phyloP scores from a whole-genome alignment of 352 stramenopile genomes.

The Pelagophyceae sp. region DNA sequence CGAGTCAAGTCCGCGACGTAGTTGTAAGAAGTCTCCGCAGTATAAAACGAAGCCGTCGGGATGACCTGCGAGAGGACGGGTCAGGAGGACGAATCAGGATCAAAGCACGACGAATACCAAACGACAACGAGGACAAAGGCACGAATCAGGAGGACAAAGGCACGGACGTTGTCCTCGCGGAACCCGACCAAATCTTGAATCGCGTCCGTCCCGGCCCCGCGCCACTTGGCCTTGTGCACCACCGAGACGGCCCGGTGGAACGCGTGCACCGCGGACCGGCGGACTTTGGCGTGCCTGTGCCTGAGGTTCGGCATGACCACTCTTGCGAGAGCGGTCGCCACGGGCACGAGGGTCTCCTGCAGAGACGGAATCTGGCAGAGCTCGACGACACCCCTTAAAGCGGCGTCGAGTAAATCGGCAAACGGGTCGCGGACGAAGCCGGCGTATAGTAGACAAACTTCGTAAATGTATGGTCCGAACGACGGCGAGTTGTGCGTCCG shows the following conservation, averaged over 20 bases:
- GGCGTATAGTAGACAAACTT: slow-evolving; percentile 51
- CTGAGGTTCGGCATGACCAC: slow-evolving; percentile 63
- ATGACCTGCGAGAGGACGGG: too few relatives aligned
- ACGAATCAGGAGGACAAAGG: slow-evolving; percentile 1
- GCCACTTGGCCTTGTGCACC: slow-evolving; percentile 37
- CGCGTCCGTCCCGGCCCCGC: slow-evolving; percentile 77
- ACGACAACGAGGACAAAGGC: slow-evolving; percentile 10
- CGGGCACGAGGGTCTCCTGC: slow-evolving; percentile 82
- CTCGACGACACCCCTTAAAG: slow-evolving; percentile 45
- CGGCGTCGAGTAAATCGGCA: slow-evolving; percentile 65
- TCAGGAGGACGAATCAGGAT: slow-evolving; percentile 16
- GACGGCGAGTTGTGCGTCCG: slow-evolving; percentile 10
- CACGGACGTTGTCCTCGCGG: slow-evolving; percentile 84
- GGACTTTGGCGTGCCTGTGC: slow-evolving; percentile 75
- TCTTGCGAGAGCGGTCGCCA: slow-evolving; percentile 73
- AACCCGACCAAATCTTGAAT: slow-evolving; percentile 87
- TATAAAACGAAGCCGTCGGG: slow-evolving; percentile 83
- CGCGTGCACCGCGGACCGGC: slow-evolving; percentile 65
- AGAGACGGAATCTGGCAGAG: slow-evolving; percentile 49
- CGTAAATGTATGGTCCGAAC: slow-evolving; percentile 55
- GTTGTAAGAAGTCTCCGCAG: slow-evolving; percentile 68
- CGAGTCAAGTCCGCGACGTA: slow-evolving; percentile 78
- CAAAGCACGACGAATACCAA: background rate
- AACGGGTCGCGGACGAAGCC: slow-evolving; percentile 67
- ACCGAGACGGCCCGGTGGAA: slow-evolving; percentile 51